These are phyloP conservation scores for Ceratobasidium sp. DNA, from an alignment of 1,284 basidiomycete species.

Conservation along the genomic window DNA sequence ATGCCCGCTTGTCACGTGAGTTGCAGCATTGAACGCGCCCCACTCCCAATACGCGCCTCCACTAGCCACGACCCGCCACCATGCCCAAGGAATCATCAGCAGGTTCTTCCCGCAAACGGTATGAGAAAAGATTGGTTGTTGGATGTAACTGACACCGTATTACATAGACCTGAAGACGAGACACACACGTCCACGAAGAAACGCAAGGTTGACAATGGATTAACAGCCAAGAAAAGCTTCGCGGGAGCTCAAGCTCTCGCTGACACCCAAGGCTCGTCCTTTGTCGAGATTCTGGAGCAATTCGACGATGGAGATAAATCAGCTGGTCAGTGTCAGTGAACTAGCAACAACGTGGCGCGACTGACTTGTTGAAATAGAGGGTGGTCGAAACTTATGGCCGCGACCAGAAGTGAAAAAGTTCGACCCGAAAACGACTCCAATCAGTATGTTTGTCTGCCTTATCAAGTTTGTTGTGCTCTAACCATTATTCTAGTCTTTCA, in stretches of 20 bases:
- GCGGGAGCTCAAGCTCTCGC: slow-evolving; percentile 26
- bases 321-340: slow-evolving; percentile 58
- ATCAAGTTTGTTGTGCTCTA: not conserved
- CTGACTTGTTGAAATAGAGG: slow-evolving; percentile 69
- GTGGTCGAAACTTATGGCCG: slow-evolving; percentile 82
- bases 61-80: slow-evolving; percentile 11
- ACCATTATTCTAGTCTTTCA: slow-evolving; percentile 76
- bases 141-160: not conserved
- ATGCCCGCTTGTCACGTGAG: slow-evolving; percentile 12
- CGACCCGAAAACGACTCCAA: slow-evolving; percentile 71
- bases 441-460: slow-evolving; percentile 61
- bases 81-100: slow-evolving; percentile 20
- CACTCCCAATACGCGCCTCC: not conserved
- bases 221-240: slow-evolving; percentile 41
- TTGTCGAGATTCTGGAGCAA: slow-evolving; percentile 81
- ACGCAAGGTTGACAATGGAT: slow-evolving; percentile 64
- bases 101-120: slow-evolving; percentile 39
- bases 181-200: slow-evolving; percentile 68
- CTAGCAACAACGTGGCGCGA: not conserved
- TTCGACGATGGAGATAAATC: slow-evolving; percentile 76
- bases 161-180: slow-evolving; percentile 20
- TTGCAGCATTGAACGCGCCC: slow-evolving; percentile 16
- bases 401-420: slow-evolving; percentile 74
- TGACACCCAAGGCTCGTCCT: slow-evolving; percentile 62
- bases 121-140: not conserved